Percentiles rank a stretch among this genome's conserved stretches.
Conservation (phyloP, 805 yeast genomes). For the Starmerella etchellsii region DNA sequence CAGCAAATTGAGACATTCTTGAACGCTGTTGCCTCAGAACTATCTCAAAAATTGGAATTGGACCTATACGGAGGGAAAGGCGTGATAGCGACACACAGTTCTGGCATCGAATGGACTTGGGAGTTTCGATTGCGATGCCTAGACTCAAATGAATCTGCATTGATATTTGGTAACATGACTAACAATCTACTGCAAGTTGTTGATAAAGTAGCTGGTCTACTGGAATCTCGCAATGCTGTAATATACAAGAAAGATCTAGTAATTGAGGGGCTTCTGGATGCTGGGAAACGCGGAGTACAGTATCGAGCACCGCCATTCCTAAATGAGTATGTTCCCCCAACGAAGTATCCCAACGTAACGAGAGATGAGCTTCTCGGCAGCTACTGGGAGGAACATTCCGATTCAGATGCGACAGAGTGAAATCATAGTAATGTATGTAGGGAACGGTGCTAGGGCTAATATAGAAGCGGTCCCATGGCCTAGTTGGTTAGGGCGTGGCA, state of each 20-base stretch:
- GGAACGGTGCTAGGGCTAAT: no score
- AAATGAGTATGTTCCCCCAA: background rate
- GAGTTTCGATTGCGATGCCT: background rate
- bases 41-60: background rate
- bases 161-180: background rate
- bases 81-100: background rate
- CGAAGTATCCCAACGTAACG: background rate
- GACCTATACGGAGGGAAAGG: background rate
- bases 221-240: background rate
- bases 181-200: background rate
- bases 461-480: slow-evolving; percentile 36
- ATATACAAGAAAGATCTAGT: background rate
- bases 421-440: no score
- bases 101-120: background rate
- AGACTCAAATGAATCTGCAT: background rate
- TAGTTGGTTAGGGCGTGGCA: slow-evolving; percentile 51
- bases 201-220: background rate
- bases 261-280: background rate
- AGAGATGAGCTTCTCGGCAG: background rate
- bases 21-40: background rate
- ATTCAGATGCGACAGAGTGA: background rate
- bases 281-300: background rate
- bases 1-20: background rate
- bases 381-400: background rate
- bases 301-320: background rate